A percentile compares a stretch with the other conserved stretches of the same genome.
Evolutionary conservation across 2,329 filamentous ascomycete genomes (phyloP).

Genomic region (Septoria petroselini): DNA sequence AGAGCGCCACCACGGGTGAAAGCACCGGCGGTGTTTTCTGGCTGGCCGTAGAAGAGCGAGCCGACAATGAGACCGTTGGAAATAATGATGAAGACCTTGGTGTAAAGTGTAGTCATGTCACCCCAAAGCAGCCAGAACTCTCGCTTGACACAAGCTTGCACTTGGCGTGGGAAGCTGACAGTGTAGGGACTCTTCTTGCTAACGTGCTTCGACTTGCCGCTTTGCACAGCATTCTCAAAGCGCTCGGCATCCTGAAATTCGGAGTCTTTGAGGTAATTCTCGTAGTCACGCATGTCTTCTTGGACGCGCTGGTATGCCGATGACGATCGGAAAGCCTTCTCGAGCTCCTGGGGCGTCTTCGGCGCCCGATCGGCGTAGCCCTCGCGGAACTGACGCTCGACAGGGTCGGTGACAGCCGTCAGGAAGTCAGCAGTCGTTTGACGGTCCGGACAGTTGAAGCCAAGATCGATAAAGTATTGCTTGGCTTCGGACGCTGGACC

Average conservation of each 20-base stretch:
- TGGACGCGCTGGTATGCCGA: constrained; percentile 59
- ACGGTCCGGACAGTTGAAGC: constrained; percentile 58
- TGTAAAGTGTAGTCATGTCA: constrained; percentile 70
- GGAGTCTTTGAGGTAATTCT: constrained; percentile 55
- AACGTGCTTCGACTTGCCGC: constrained; percentile 61
- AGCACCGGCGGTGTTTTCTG: constrained; percentile 57
- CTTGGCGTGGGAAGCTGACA: constrained; percentile 69
- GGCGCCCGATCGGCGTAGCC: constrained; percentile 66
- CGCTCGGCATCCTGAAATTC: constrained; percentile 59
- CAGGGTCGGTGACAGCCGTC: constrained; percentile 70
- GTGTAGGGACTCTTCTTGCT: constrained; percentile 72
- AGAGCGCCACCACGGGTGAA: constrained; percentile 62
- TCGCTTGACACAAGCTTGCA: constrained; percentile 64
- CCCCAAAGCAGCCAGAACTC: constrained; percentile 78
- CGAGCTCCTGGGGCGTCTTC: constrained; percentile 66
- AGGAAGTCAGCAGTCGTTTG: constrained; percentile 76
- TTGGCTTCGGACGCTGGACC: constrained; percentile 60
- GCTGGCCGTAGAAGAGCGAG: constrained; percentile 71
- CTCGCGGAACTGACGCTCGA: constrained; percentile 64
- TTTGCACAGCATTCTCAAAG: constrained; percentile 60
- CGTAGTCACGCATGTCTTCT: constrained; percentile 60
- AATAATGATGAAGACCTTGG: constrained; percentile 75
- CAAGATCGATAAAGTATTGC: constrained; percentile 64
- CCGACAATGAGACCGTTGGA: constrained; percentile 72
- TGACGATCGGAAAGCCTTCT: constrained; percentile 64